Evolutionary conservation across 805 yeast species (phyloP).

Genomic region (Ogataea wickerhamii): DNA sequence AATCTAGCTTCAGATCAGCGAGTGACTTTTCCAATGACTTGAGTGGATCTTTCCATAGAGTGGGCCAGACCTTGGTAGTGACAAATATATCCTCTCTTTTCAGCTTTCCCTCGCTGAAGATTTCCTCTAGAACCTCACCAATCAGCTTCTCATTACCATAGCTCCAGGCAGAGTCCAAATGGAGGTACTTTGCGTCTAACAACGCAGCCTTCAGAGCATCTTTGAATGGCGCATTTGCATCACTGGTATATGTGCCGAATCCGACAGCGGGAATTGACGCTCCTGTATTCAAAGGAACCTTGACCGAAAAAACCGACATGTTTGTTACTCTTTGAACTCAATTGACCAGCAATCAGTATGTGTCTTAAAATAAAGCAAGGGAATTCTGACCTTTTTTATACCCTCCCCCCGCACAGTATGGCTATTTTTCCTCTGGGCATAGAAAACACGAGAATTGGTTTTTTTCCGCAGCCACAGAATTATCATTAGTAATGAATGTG

Average conservation of each 20-base stretch:
- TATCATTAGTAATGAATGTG: too few relatives aligned
- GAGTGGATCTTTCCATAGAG: constrained; percentile 38
- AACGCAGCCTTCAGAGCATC: constrained; percentile 25
- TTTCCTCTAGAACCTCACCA: constrained; percentile 45
- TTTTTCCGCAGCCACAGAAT: too few relatives aligned
- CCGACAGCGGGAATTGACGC: constrained; percentile 62
- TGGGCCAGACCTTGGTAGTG: constrained; percentile 70
- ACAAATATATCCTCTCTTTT: constrained; percentile 57
- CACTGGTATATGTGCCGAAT: constrained; percentile 51
- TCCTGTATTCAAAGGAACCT: constrained; percentile 56
- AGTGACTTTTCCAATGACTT: constrained; percentile 41
- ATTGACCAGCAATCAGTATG: not conserved
- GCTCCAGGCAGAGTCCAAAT: constrained; percentile 51
- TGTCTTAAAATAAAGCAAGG: too few relatives aligned
- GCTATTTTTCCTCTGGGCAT: too few relatives aligned
- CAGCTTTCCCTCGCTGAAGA: constrained; percentile 42
- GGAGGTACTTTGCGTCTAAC: constrained; percentile 43
- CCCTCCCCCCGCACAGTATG: too few relatives aligned
- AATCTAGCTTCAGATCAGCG: constrained; percentile 39
- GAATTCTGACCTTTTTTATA: too few relatives aligned
- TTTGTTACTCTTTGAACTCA: not conserved
- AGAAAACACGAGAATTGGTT: too few relatives aligned
- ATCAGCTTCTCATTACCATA: constrained; percentile 43
- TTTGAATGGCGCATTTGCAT: constrained; percentile 12
- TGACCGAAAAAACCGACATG: constrained; percentile 17